Evolutionary conservation across 129 eudicot species (phyloP).

Genomic region (Arctium lappa): DNA sequence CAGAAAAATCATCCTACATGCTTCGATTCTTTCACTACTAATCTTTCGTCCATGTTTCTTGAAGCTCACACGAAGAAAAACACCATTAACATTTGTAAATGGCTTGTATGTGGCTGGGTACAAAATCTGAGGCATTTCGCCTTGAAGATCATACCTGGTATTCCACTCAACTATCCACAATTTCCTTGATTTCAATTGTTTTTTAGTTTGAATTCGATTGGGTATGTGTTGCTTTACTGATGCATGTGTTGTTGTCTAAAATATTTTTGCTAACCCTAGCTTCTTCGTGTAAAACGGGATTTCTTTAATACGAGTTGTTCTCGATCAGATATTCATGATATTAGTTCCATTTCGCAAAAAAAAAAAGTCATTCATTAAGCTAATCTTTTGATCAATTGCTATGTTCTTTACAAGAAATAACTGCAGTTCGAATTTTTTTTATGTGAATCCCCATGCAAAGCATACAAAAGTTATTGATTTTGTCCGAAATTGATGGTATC

Average conservation of each 20-base stretch:
- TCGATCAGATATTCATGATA: neutral
- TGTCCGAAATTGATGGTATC: neutral
- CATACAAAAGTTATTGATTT: neutral
- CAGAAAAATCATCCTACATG: neutral
- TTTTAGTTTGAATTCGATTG: neutral
- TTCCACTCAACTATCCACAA: neutral
- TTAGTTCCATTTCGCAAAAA: neutral
- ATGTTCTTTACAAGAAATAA: neutral
- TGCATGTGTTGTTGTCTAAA: neutral
- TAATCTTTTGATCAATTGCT: no score
- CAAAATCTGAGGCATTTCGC: conserved; percentile 68
- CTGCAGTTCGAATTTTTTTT: neutral
- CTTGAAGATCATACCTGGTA: conserved; percentile 68
- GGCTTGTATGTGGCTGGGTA: conserved; percentile 71
- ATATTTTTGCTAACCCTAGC: neutral
- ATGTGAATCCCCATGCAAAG: no score
- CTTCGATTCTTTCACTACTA: conserved; percentile 1
- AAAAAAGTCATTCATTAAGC: neutral
- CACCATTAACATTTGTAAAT: conserved; percentile 21
- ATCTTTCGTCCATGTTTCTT: conserved; percentile 21
- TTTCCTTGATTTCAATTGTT: neutral
- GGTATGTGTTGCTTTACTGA: neutral
- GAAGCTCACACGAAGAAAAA: conserved; percentile 2
- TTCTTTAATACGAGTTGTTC: neutral
- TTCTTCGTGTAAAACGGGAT: neutral